Conservation (phyloP, 2,329 filamentous ascomycete species). For the Xylariales sp. region DNA sequence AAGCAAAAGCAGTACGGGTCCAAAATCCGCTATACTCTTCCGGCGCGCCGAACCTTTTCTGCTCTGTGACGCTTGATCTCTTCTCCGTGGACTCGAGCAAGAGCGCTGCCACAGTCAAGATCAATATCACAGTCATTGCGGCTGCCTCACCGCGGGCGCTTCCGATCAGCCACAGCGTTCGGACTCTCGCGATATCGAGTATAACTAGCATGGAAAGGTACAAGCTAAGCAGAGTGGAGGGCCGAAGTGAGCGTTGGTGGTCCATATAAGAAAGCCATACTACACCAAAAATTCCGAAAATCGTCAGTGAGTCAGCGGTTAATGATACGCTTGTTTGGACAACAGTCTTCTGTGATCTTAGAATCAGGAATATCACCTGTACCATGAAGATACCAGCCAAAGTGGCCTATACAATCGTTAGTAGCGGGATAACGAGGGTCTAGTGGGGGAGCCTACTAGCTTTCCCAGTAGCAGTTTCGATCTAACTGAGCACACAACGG, state of each 20-base stretch:
- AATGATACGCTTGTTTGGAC: neutral
- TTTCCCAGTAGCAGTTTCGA: neutral
- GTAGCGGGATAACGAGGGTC: neutral
- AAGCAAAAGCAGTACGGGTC: slow-evolving; percentile 9
- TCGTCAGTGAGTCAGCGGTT: neutral
- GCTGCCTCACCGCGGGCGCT: neutral
- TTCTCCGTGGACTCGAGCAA: neutral
- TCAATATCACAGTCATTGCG: slow-evolving; percentile 1
- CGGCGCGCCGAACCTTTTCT: too few species aligned
- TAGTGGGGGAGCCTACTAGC: neutral
- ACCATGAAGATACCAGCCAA: neutral
- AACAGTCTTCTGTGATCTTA: neutral
- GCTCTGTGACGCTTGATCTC: slow-evolving; percentile 3
- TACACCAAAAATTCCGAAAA: neutral
- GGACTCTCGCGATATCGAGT: slow-evolving; percentile 10
- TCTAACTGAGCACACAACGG: too few species aligned
- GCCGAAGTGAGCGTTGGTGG: slow-evolving; percentile 14
- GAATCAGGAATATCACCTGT: neutral
- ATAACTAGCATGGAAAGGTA: slow-evolving; percentile 13
- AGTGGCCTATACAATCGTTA: neutral
- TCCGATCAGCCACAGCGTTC: slow-evolving; percentile 10
- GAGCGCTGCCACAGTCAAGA: neutral
- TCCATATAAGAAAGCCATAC: slow-evolving; percentile 11
- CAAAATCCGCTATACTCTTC: slow-evolving; percentile 11
- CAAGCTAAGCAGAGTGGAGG: slow-evolving; percentile 13